These are phyloP conservation scores for Salix udensis DNA, from an alignment of 345 rosid genomes.

Conservation along the genomic window DNA sequence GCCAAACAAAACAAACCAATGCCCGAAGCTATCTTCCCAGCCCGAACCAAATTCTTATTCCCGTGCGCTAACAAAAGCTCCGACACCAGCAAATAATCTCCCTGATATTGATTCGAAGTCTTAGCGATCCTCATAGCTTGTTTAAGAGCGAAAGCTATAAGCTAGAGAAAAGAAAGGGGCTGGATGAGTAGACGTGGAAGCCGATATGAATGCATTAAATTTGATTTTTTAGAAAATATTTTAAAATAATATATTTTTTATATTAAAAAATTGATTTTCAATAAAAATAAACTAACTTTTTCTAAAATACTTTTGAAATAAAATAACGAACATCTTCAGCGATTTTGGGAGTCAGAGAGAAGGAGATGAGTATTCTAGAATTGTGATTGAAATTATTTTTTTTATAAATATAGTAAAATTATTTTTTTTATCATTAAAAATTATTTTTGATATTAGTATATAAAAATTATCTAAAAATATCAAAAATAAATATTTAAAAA, in stretches of 20 bases:
- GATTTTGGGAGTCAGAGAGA: slow-evolving; percentile 39
- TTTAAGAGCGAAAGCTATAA: slow-evolving; percentile 72
- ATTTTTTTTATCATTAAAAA: no score
- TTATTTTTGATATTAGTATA: no score
- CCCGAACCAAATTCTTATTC: slow-evolving; percentile 52
- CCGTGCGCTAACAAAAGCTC: slow-evolving; percentile 31
- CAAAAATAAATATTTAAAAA: no score
- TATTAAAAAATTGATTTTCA: no score
- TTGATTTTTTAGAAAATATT: no score
- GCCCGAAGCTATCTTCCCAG: slow-evolving; percentile 72
- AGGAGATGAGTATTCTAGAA: slow-evolving; percentile 14
- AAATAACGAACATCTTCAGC: slow-evolving; percentile 41
- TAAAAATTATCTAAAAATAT: no score
- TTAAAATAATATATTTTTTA: no score
- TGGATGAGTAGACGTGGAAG: slow-evolving; percentile 85
- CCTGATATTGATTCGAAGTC: neutral
- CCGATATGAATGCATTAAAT: slow-evolving; percentile 20
- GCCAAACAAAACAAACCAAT: slow-evolving; percentile 68
- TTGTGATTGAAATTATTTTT: neutral
- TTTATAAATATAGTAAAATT: no score
- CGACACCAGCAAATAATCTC: neutral
- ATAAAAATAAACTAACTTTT: no score
- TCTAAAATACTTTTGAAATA: no score
- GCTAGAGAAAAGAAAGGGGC: slow-evolving; percentile 80
- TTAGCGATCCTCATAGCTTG: slow-evolving; percentile 64